A percentile compares a stretch with the other conserved stretches of the same genome.
Evolutionary conservation across 2,329 filamentous ascomycete species (phyloP).

Genomic region (Ceratocystis alfenasii): DNA sequence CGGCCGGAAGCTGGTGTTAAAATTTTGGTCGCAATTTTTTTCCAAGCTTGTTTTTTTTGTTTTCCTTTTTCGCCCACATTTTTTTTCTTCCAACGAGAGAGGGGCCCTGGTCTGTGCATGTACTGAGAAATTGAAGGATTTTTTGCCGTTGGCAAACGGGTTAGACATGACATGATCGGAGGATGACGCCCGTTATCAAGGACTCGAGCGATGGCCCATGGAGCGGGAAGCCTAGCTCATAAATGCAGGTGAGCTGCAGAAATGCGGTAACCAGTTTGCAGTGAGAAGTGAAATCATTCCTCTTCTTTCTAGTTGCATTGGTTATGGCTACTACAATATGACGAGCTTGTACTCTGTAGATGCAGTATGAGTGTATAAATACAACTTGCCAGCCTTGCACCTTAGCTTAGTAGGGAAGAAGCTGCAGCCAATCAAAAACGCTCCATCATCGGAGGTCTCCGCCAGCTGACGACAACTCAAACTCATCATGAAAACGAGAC

Average conservation of each 20-base stretch:
- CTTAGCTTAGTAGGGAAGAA: background rate
- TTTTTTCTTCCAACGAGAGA: background rate
- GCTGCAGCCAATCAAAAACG: conserved; percentile 51
- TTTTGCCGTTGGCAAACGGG: conserved; percentile 4
- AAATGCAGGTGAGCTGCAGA: too few species aligned
- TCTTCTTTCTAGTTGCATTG: too few species aligned
- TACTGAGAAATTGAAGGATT: background rate
- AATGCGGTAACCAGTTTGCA: too few species aligned
- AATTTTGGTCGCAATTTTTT: conserved; percentile 1
- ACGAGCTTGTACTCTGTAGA: background rate
- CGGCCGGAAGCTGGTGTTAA: conserved; percentile 3
- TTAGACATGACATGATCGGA: background rate
- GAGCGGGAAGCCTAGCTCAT: background rate
- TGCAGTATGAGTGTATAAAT: background rate
- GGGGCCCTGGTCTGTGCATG: background rate
- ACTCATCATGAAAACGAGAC: background rate
- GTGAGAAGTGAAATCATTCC: too few species aligned
- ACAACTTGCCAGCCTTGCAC: background rate
- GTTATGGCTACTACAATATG: too few species aligned
- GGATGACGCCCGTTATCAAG: background rate
- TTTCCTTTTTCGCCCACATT: background rate
- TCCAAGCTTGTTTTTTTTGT: background rate
- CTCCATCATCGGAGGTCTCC: conserved; percentile 39
- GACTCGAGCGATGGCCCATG: background rate
- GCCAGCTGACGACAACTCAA: background rate